Percentiles rank a stretch among this genome's conserved stretches.
Evolutionary conservation across 805 yeast genomes (phyloP).

Genomic region (Metschnikowia chrysomelidarum): DNA sequence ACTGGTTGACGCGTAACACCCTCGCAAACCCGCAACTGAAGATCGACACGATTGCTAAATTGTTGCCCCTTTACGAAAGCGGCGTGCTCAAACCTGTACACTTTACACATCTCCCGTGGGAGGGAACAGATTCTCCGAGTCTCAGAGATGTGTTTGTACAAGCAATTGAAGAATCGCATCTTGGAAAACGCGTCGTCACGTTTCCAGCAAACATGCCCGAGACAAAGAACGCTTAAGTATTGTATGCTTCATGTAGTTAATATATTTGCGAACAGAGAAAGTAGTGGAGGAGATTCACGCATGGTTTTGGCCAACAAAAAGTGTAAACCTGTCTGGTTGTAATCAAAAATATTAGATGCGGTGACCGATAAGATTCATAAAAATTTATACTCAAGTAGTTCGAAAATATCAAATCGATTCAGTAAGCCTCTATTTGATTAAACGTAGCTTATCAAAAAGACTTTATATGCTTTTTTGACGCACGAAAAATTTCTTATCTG

Average conservation of each 20-base stretch:
- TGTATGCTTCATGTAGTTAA: neutral
- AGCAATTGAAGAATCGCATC: constrained; percentile 9
- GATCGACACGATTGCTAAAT: constrained; percentile 49
- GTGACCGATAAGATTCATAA: too few species aligned
- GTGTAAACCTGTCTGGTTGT: too few species aligned
- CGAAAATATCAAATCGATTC: too few species aligned
- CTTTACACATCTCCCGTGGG: constrained; percentile 36
- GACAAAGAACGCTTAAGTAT: neutral
- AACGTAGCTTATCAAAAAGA: too few species aligned
- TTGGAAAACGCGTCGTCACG: constrained; percentile 14
- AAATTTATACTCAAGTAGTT: too few species aligned
- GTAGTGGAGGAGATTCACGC: too few species aligned
- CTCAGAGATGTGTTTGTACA: constrained; percentile 12
- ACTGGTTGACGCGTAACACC: constrained; percentile 32
- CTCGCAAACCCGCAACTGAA: constrained; percentile 53
- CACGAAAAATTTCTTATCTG: too few species aligned
- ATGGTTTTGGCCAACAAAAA: too few species aligned
- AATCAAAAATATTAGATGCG: too few species aligned
- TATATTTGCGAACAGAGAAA: neutral
- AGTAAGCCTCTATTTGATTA: too few species aligned
- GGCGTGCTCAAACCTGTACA: constrained; percentile 56
- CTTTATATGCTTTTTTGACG: too few species aligned
- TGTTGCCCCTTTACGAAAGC: constrained; percentile 55
- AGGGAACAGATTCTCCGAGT: constrained; percentile 15
- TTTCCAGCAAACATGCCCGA: constrained; percentile 7